Percentiles rank a stretch among this genome's conserved stretches.
These are phyloP conservation scores for Malus hybrid DNA, from an alignment of 331 rosid genomes.

Conservation along the genomic window DNA sequence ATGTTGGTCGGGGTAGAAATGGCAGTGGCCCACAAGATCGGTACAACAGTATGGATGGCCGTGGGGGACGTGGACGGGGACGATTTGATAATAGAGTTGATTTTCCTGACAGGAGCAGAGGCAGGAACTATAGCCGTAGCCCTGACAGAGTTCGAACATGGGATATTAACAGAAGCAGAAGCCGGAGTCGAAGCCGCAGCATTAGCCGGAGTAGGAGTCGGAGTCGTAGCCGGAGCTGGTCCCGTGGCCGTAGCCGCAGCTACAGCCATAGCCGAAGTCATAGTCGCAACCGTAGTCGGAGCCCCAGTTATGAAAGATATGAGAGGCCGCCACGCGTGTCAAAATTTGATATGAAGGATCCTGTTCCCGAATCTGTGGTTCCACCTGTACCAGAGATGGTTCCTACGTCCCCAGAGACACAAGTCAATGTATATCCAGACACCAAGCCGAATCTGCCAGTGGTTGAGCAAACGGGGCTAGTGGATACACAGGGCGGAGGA, in stretches of 20 bases:
- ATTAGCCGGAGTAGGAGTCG: slow-evolving; percentile 46
- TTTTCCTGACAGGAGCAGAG: slow-evolving; percentile 48
- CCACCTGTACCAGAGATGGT: slow-evolving; percentile 29
- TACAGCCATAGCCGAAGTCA: slow-evolving; percentile 38
- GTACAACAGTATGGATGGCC: slow-evolving; percentile 47
- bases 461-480: slow-evolving; percentile 16
- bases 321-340: slow-evolving; percentile 32
- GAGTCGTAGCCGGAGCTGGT: slow-evolving; percentile 50
- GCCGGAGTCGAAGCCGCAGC: slow-evolving; percentile 47
- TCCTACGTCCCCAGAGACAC: slow-evolving; percentile 21
- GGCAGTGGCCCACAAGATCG: slow-evolving; percentile 56
- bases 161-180: slow-evolving; percentile 52
- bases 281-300: slow-evolving; percentile 20
- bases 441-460: slow-evolving; percentile 23
- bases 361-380: slow-evolving; percentile 24
- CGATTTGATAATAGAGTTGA: slow-evolving; percentile 80
- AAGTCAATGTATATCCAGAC: slow-evolving; percentile 20
- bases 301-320: slow-evolving; percentile 36
- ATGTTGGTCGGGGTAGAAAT: slow-evolving; percentile 66
- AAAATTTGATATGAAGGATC: slow-evolving; percentile 23
- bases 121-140: slow-evolving; percentile 75
- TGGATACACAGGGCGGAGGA: slow-evolving; percentile 29
- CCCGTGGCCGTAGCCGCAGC: slow-evolving; percentile 53
- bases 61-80: slow-evolving; percentile 89
- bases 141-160: slow-evolving; percentile 87